These are phyloP conservation scores for Sporodiniella umbellata DNA, from an alignment of 371 early-diverging fungal species.

Conservation along the genomic window DNA sequence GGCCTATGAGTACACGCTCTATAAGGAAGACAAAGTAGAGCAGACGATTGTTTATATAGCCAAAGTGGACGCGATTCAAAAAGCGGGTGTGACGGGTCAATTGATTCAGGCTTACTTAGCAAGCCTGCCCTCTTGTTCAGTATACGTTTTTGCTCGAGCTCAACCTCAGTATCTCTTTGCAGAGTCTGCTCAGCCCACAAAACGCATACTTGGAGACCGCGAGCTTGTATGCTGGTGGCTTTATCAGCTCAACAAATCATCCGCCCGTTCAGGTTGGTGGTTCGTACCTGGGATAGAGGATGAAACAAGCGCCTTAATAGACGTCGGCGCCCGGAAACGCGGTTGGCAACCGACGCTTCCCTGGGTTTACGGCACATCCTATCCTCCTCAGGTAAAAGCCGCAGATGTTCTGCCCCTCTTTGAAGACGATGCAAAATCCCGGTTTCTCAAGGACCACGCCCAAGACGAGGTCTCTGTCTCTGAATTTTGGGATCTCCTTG, in stretches of 20 bases:
- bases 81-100: constrained; percentile 21
- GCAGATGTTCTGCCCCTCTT: constrained; percentile 65
- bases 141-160: constrained; percentile 80
- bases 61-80: constrained; percentile 58
- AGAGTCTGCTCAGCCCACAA: constrained; percentile 62
- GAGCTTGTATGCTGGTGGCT: constrained; percentile 82
- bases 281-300: constrained; percentile 62
- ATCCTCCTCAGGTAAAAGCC: constrained; percentile 37
- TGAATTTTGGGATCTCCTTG: constrained; percentile 64
- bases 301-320: constrained; percentile 28
- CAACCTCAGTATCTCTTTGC: constrained; percentile 87
- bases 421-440: constrained; percentile 78
- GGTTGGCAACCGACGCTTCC: constrained; percentile 8
- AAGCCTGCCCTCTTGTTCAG: constrained; percentile 23
- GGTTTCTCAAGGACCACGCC: constrained; percentile 39
- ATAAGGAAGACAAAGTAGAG: background rate
- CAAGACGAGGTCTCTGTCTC: constrained; percentile 43
- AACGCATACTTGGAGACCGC: constrained; percentile 59
- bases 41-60: constrained; percentile 45
- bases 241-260: constrained; percentile 15
- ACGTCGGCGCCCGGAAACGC: constrained; percentile 28
- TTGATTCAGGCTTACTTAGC: constrained; percentile 50
- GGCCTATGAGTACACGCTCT: constrained; percentile 24
- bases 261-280: constrained; percentile 42
- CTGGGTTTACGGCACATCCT: constrained; percentile 69